Conservation (phyloP, 2,329 filamentous ascomycete genomes). For the Phyllachora maydis region DNA sequence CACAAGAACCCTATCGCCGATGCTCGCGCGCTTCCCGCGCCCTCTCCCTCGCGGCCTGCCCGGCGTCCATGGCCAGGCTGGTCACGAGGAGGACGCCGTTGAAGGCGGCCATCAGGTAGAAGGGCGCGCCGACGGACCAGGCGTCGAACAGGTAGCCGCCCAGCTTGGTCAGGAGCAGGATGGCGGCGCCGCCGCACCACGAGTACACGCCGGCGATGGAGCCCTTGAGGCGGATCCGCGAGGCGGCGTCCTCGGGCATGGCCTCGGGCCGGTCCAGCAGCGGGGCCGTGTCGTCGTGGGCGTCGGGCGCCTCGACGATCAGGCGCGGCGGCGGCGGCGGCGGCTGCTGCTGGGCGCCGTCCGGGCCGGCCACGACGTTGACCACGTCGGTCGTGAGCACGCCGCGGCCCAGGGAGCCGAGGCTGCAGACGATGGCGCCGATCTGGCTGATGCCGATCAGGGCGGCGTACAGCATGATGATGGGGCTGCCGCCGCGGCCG, state of each 20-base stretch:
- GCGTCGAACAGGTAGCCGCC: conserved; percentile 74
- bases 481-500: conserved; percentile 43
- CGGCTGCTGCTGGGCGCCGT: conserved; percentile 11
- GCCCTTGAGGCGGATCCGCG: conserved; percentile 54
- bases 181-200: conserved; percentile 73
- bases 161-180: conserved; percentile 75
- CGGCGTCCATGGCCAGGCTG: conserved; percentile 27
- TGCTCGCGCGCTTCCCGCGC: neutral
- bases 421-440: conserved; percentile 83
- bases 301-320: conserved; percentile 5
- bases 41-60: conserved; percentile 9
- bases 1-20: no score
- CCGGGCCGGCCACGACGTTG: conserved; percentile 8
- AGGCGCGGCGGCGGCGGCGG: no score
- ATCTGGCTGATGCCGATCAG: conserved; percentile 87
- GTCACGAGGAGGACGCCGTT: conserved; percentile 51
- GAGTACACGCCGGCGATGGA: conserved; percentile 91
- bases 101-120: conserved; percentile 85
- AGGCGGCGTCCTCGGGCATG: conserved; percentile 12
- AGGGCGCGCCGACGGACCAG: conserved; percentile 55
- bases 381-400: conserved; percentile 36
- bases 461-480: conserved; percentile 56
- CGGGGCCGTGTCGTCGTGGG: conserved; percentile 16
- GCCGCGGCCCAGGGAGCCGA: conserved; percentile 70
- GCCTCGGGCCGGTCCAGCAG: conserved; percentile 12